These are phyloP conservation scores for Picochlorum sp. DNA, from an alignment of 139 green algal species.

Conservation along the genomic window DNA sequence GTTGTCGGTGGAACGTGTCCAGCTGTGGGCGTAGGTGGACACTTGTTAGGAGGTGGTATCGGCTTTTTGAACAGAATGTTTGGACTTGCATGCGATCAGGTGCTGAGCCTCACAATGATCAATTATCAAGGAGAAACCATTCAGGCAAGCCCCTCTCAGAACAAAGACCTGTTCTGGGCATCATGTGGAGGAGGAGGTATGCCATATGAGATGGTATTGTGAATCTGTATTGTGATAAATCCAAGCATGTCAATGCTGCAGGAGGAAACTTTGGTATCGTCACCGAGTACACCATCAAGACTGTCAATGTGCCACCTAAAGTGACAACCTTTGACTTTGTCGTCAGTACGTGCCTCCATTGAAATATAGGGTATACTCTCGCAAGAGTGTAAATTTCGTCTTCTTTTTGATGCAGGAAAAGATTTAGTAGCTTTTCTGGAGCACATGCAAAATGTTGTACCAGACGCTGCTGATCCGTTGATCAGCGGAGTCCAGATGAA, in stretches of 20 bases:
- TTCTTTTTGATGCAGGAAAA: neutral
- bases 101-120: neutral
- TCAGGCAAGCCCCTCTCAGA: neutral
- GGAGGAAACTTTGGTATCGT: slow-evolving; percentile 6
- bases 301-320: neutral
- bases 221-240: too few species aligned
- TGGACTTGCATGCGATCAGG: neutral
- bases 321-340: neutral
- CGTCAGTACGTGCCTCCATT: neutral
- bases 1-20: slow-evolving; percentile 1
- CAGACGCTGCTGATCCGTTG: neutral
- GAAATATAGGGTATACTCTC: too few species aligned
- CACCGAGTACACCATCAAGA: neutral
- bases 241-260: too few species aligned
- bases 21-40: neutral
- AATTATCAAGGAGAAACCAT: neutral
- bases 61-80: neutral
- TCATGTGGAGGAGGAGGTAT: neutral
- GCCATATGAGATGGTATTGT: too few species aligned
- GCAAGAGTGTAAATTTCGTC: too few species aligned
- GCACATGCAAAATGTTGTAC: neutral
- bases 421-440: neutral
- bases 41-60: neutral
- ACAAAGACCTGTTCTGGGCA: neutral
- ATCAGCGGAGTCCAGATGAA: neutral